Evolutionary conservation across 163 green algal species (phyloP).

Genomic region (Chlamydomonas reinhardtii): DNA sequence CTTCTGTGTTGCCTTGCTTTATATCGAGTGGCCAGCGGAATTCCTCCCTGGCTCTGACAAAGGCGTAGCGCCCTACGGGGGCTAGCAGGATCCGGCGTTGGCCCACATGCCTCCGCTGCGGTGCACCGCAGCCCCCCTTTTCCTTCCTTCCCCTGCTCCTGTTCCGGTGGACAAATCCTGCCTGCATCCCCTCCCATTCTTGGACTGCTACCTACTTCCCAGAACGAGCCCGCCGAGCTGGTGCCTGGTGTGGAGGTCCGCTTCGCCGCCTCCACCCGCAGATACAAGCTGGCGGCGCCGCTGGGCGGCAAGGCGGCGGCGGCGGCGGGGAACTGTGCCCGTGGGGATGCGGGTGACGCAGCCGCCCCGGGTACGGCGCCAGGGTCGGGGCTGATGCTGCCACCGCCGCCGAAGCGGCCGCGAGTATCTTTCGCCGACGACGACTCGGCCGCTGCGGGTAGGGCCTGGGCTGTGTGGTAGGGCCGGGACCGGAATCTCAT

Average conservation of each 20-base stretch:
- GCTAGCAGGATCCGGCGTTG: too few species aligned
- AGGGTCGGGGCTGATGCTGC: not conserved
- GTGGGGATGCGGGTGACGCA: not conserved
- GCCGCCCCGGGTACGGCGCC: not conserved
- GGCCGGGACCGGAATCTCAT: too few species aligned
- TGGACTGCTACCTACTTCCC: not conserved
- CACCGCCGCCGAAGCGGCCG: constrained; percentile 25
- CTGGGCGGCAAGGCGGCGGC: not conserved
- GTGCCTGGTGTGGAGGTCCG: constrained; percentile 37
- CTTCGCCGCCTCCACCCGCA: constrained; percentile 57
- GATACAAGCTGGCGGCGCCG: constrained; percentile 44
- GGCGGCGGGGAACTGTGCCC: too few species aligned
- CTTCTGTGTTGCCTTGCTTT: too few species aligned
- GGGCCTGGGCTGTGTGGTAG: not conserved
- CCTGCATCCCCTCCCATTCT: too few species aligned
- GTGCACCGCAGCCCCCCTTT: too few species aligned
- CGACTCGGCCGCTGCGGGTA: not conserved
- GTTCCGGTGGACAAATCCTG: too few species aligned
- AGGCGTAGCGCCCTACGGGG: too few species aligned
- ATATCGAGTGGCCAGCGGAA: too few species aligned
- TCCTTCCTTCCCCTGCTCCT: too few species aligned
- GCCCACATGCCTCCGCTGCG: too few species aligned
- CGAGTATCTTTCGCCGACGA: constrained; percentile 33
- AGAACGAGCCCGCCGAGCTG: constrained; percentile 54
- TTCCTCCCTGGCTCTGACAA: too few species aligned